These are phyloP conservation scores for Leptomonas pyrrhocoris DNA, from an alignment of 208 protist species.

Conservation along the genomic window DNA sequence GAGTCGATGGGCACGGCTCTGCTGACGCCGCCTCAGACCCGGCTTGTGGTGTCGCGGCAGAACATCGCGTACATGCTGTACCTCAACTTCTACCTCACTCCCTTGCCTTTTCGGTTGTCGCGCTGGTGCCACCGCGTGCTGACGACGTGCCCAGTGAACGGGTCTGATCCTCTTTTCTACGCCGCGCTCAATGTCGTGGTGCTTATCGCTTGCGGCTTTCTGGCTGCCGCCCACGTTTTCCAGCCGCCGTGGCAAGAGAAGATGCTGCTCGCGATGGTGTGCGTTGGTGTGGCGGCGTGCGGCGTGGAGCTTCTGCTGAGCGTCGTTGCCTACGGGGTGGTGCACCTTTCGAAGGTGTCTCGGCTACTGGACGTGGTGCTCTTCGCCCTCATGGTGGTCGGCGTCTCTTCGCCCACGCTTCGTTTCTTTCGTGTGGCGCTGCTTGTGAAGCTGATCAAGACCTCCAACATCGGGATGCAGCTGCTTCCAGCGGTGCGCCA, in stretches of 20 bases:
- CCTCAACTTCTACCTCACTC: conserved; percentile 9
- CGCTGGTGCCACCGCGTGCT: conserved; percentile 29
- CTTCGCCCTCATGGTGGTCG: conserved; percentile 35
- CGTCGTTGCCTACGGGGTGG: conserved; percentile 44
- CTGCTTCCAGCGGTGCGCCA: conserved; percentile 30
- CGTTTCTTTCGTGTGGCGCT: conserved; percentile 41
- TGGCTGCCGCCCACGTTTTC: conserved; percentile 30
- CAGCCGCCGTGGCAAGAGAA: conserved; percentile 21
- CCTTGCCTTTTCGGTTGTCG: conserved; percentile 11
- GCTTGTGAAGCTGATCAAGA: conserved; percentile 45
- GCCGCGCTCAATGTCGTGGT: conserved; percentile 8
- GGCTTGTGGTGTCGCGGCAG: conserved; percentile 23
- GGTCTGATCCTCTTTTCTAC: conserved; percentile 13
- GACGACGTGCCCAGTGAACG: conserved; percentile 7
- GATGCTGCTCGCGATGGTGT: conserved; percentile 40
- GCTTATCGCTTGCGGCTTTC: conserved; percentile 40
- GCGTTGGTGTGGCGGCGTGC: conserved; percentile 33
- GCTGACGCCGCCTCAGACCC: conserved; percentile 18
- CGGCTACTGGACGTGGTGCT: conserved; percentile 45
- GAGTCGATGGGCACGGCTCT: conserved; percentile 7
- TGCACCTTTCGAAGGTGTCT: conserved; percentile 20
- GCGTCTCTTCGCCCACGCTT: conserved; percentile 22
- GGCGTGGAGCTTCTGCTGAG: conserved; percentile 40
- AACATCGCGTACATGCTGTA: conserved; percentile 26
- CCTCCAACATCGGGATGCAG: conserved; percentile 26